Evolutionary conservation across 345 rosid species (phyloP).

Genomic region (Psidium guajava): DNA sequence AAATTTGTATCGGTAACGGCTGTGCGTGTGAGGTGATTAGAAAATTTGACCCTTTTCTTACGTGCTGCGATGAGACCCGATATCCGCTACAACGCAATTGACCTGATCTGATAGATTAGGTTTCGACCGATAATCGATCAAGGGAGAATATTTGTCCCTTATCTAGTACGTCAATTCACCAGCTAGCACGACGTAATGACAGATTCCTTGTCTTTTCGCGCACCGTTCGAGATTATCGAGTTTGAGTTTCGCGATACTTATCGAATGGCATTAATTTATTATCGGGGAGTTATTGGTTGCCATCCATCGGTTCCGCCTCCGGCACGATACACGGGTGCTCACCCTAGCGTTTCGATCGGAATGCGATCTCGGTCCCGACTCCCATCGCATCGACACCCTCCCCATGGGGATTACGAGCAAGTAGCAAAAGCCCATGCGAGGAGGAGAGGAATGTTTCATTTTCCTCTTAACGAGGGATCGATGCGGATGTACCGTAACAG

Average conservation of each 20-base stretch:
- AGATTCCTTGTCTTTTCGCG: neutral
- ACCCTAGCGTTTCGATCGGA: neutral
- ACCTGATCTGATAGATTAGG: neutral
- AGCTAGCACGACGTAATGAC: neutral
- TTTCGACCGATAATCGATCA: neutral
- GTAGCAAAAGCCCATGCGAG: neutral
- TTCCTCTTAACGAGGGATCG: neutral
- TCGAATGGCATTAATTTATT: neutral
- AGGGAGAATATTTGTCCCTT: neutral
- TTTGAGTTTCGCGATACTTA: neutral
- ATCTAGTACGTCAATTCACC: neutral
- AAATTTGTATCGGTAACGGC: neutral
- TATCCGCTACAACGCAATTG: accelerated
- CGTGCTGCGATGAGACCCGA: too few relatives aligned
- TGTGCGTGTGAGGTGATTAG: neutral
- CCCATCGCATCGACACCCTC: neutral
- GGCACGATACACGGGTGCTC: neutral
- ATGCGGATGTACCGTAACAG: neutral
- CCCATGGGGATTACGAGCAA: neutral
- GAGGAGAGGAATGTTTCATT: neutral
- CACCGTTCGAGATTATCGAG: neutral
- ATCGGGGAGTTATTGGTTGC: neutral
- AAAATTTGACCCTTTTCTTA: too few relatives aligned
- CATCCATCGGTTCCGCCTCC: neutral
- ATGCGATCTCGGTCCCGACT: neutral